Conservation (phyloP, 371 early-diverging fungal genomes). For the Mortierella sp. region DNA sequence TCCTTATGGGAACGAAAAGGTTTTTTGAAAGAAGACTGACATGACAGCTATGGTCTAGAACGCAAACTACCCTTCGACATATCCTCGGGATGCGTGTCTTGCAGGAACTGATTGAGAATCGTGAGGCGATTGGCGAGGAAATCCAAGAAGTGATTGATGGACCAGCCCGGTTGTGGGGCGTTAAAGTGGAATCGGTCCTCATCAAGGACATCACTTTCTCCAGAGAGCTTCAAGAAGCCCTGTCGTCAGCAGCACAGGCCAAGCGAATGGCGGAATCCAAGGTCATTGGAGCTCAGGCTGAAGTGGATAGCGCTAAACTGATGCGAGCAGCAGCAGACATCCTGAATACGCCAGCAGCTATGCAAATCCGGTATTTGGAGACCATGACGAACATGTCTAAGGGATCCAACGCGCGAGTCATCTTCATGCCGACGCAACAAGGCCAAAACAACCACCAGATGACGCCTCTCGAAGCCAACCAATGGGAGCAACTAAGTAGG, state of each 20-base stretch:
- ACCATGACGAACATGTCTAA: slow-evolving; percentile 82
- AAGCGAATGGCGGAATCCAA: slow-evolving; percentile 90
- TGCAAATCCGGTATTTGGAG: slow-evolving; percentile 90
- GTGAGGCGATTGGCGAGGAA: slow-evolving; percentile 86
- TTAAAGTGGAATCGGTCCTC: slow-evolving; percentile 78
- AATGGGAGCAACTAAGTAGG: slow-evolving; percentile 48
- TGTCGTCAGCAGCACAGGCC: slow-evolving; percentile 91
- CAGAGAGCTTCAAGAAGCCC: slow-evolving; percentile 82
- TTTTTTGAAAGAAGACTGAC: too few species aligned
- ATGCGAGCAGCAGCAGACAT: slow-evolving; percentile 91
- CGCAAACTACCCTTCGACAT: slow-evolving; percentile 81
- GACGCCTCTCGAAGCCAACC: slow-evolving; percentile 42
- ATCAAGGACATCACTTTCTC: slow-evolving; percentile 90
- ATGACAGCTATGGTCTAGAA: too few species aligned
- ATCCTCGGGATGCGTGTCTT: slow-evolving; percentile 72
- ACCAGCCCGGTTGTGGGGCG: slow-evolving; percentile 84
- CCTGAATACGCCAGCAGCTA: slow-evolving; percentile 58
- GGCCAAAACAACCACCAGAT: slow-evolving; percentile 14
- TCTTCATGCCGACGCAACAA: slow-evolving; percentile 69
- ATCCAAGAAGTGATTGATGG: slow-evolving; percentile 77
- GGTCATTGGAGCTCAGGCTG: slow-evolving; percentile 91
- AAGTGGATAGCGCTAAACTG: slow-evolving; percentile 90
- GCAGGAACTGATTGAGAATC: slow-evolving; percentile 88
- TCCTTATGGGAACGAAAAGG: too few species aligned
- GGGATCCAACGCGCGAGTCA: slow-evolving; percentile 68